These are phyloP conservation scores for Colletotrichum higginsianum DNA, from an alignment of 2,329 filamentous ascomycete species.

Conservation along the genomic window DNA sequence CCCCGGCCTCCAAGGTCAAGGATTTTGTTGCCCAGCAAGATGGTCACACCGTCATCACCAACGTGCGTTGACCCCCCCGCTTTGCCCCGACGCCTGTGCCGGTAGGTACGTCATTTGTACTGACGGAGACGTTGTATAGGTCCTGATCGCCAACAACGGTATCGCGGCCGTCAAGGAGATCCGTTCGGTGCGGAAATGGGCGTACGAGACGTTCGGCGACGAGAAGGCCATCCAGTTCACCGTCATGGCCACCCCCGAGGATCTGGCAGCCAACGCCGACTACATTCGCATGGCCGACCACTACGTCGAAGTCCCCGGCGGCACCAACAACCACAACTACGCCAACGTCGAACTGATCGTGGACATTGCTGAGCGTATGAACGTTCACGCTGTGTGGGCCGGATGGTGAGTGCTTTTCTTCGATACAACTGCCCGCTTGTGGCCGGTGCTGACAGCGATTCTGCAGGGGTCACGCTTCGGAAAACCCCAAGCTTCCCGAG, in stretches of 20 bases:
- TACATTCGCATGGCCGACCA: constrained; percentile 99
- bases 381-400: constrained; percentile 98
- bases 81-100: neutral
- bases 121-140: constrained; percentile 65
- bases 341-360: constrained; percentile 99
- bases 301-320: constrained; percentile 98
- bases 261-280: constrained; percentile 96
- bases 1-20: constrained; percentile 89
- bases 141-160: constrained; percentile 99
- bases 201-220: constrained; percentile 99
- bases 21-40: constrained; percentile 93
- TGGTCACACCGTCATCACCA: constrained; percentile 98
- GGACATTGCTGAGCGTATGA: constrained; percentile 98
- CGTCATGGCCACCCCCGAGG: constrained; percentile 99
- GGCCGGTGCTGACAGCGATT: constrained; percentile 35
- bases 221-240: constrained; percentile 99
- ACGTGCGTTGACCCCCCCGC: constrained; percentile 72
- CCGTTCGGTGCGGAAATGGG: constrained; percentile 99
- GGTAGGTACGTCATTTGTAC: constrained; percentile 11
- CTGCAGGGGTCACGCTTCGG: constrained; percentile 92
- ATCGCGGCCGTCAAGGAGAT: constrained; percentile 99
- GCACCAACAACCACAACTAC: constrained; percentile 99
- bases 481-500: constrained; percentile 98
- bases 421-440: neutral
- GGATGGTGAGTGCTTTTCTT: constrained; percentile 80